phyloP scores from a whole-genome alignment of 129 eudicot genomes.

The Daucus carota region DH1_v3.0 NC_030384.2:44733001-44733500 shows the following conservation, averaged over 20 bases:
- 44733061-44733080: constrained; percentile 7
- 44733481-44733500: neutral
- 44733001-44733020: neutral
- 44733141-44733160: neutral
- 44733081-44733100: constrained; percentile 13
- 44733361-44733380: neutral
- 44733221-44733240: neutral
- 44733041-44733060: neutral
- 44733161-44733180: neutral
- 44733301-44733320: neutral
- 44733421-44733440: neutral
- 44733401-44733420: neutral
- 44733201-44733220: neutral
- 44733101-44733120: neutral
- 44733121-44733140: neutral
- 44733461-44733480: constrained; percentile 8
- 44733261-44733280: neutral
- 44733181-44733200: neutral
- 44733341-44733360: neutral
- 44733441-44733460: neutral
- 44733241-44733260: neutral
- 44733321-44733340: neutral
- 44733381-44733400: constrained; percentile 6
- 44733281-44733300: neutral
- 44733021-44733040: constrained; percentile 2